phyloP scores from a whole-genome alignment of 164 flowering plant species.

The Annona squamosa region DNA sequence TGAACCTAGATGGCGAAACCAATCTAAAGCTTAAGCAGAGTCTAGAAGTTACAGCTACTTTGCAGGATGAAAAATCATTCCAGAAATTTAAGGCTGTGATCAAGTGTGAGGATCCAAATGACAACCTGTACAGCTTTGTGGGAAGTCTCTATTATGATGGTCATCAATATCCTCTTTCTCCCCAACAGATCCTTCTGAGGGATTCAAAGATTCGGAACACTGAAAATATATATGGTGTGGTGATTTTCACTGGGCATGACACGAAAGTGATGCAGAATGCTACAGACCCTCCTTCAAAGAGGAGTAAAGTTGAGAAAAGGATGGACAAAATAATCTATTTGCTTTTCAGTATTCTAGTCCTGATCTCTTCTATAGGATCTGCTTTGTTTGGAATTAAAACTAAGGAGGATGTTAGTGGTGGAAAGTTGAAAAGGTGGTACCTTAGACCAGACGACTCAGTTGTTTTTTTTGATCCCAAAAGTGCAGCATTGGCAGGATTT shows the following conservation, averaged over 20 bases:
- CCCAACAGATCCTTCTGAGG: conserved; percentile 68
- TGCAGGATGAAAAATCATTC: conserved; percentile 43
- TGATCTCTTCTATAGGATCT: conserved; percentile 60
- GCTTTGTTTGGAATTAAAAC: conserved; percentile 58
- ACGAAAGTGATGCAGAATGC: conserved; percentile 90
- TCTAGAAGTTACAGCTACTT: conserved; percentile 45
- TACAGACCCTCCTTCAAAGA: conserved; percentile 80
- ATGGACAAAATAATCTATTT: conserved; percentile 78
- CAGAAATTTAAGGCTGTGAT: conserved; percentile 46
- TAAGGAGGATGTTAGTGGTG: conserved; percentile 38
- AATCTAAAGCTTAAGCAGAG: conserved; percentile 72
- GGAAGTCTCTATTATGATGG: conserved; percentile 51
- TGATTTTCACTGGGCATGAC: conserved; percentile 83
- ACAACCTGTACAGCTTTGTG: conserved; percentile 63
- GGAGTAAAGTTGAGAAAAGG: conserved; percentile 70
- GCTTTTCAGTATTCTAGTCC: conserved; percentile 55
- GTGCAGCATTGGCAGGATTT: conserved; percentile 56
- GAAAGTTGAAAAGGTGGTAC: conserved; percentile 60
- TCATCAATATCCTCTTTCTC: conserved; percentile 47
- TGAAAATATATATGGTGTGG: conserved; percentile 66
- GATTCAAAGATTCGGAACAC: conserved; percentile 86
- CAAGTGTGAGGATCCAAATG: conserved; percentile 93
- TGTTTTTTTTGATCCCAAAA: conserved; percentile 53
- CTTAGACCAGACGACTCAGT: conserved; percentile 62
- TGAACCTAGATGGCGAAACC: conserved; percentile 91